Evolutionary conservation across 108 stramenopile genomes (phyloP).

Genomic region (Pseudonitzschia delicatissima): DNA sequence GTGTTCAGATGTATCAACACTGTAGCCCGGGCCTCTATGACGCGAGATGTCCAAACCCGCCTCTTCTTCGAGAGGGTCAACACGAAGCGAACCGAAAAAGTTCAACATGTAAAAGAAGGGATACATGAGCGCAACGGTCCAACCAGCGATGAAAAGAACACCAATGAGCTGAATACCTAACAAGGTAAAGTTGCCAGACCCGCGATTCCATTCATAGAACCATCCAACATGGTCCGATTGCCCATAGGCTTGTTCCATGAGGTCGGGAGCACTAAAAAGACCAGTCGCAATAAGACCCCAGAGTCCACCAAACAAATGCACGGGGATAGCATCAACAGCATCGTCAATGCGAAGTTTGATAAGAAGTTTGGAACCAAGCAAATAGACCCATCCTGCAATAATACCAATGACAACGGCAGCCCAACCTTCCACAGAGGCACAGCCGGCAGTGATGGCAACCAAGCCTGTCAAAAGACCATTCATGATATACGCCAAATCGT

Average conservation of each 20-base stretch:
- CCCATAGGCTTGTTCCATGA: conserved; percentile 28
- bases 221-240: conserved; percentile 40
- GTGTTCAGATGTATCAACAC: conserved; percentile 30
- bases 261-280: conserved; percentile 54
- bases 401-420: conserved; percentile 85
- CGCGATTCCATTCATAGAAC: conserved; percentile 48
- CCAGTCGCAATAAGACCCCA: conserved; percentile 88
- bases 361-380: conserved; percentile 52
- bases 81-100: conserved; percentile 62
- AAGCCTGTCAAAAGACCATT: conserved; percentile 74
- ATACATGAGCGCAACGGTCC: conserved; percentile 52
- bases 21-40: conserved; percentile 73
- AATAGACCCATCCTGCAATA: conserved; percentile 75
- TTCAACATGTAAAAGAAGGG: conserved; percentile 68
- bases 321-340: conserved; percentile 90
- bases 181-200: conserved; percentile 26
- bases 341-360: conserved; percentile 79
- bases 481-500: conserved; percentile 54
- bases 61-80: conserved; percentile 72
- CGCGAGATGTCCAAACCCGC: conserved; percentile 82
- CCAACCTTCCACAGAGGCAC: conserved; percentile 77
- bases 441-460: conserved; percentile 78
- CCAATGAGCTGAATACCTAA: conserved; percentile 62
- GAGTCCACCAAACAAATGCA: conserved; percentile 76
- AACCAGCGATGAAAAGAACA: conserved; percentile 65